Evolutionary conservation across 805 yeast genomes (phyloP), one percentile per base, ranked within the genome.

Genomic region (Candida easanensis): DNA sequence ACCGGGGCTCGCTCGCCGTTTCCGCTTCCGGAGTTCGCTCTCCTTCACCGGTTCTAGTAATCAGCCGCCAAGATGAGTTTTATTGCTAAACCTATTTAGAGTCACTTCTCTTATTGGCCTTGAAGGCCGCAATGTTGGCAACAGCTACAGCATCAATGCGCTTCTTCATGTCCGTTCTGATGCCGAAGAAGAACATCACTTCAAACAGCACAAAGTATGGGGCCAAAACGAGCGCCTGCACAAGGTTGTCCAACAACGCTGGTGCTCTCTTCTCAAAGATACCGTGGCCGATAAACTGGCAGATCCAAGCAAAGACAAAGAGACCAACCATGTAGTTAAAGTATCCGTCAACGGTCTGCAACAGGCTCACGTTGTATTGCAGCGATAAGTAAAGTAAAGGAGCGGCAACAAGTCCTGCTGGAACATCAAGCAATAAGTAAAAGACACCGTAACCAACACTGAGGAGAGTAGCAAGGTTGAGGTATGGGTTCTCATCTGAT

Each of bases 181-280:
- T 75, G 0, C 97, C 97, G n/a, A 80, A 53, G 43, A 66, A 61
- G 54, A 88, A 87, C 13, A 86, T 72, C 3, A 83, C 57, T 61
- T 93, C 98, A 61, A 82, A 87, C 13, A 82, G 68, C 4, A 89
- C 95, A 60, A 91, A 90, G 57, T 78, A 88, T 1, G 98, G 98
- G 1, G 98, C 98, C 49, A 90, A 69, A 0, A 91, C 88, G 16
- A 91, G 61, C 4, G 97, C 93, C 58, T 89, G 97, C 5, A 82
- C 66, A 35, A 88, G 67, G 58, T 83, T 90, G 56, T 90, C 96
- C 32, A 88, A 61, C 40, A 91, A 64, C 0, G 98, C 97, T 0
- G 99, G 99, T 0, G 89, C 85, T 33, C 88, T 71, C 46, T 72
- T 73, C 59, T 91, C 99, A 57, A 80, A 86, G 10, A 76, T 70